Percentiles rank a stretch among this genome's conserved stretches.
Conservation (phyloP, 257 asterid species). For the Nicotiana obtusifolia region DNA sequence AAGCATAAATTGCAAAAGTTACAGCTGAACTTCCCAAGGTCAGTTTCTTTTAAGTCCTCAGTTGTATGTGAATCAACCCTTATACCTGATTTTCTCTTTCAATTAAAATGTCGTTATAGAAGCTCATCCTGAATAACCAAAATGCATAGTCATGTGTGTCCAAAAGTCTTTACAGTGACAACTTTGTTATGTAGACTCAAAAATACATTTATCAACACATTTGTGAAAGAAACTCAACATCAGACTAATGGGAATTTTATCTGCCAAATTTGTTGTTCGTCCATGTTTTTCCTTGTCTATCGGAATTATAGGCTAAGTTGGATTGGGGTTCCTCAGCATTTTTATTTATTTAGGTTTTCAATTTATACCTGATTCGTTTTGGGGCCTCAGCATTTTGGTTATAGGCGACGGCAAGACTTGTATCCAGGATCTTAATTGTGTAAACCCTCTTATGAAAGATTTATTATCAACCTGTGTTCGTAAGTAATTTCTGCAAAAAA, state of each 20-base stretch:
- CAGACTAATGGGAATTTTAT: neutral
- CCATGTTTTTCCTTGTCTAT: neutral
- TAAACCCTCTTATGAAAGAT: neutral
- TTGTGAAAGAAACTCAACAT: neutral
- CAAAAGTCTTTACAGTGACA: neutral
- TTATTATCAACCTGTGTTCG: too few relatives aligned
- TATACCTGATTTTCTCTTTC: neutral
- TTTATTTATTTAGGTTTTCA: neutral
- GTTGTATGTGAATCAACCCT: neutral
- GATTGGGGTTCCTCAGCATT: neutral
- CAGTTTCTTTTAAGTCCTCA: constrained; percentile 14
- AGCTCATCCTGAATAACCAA: neutral
- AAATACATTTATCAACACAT: neutral
- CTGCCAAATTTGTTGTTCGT: neutral
- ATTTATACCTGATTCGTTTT: neutral
- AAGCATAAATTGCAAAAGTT: constrained; percentile 86
- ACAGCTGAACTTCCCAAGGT: constrained; percentile 97
- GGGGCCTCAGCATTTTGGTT: neutral
- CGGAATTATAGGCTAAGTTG: neutral
- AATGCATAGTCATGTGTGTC: neutral
- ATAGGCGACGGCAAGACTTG: neutral
- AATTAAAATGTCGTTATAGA: neutral
- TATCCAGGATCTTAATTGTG: constrained; percentile 2
- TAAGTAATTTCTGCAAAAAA: too few relatives aligned
- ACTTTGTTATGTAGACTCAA: neutral